Evolutionary conservation across 2,329 filamentous ascomycete genomes (phyloP).

Genomic region (Cucurbitaria berberidis): DNA sequence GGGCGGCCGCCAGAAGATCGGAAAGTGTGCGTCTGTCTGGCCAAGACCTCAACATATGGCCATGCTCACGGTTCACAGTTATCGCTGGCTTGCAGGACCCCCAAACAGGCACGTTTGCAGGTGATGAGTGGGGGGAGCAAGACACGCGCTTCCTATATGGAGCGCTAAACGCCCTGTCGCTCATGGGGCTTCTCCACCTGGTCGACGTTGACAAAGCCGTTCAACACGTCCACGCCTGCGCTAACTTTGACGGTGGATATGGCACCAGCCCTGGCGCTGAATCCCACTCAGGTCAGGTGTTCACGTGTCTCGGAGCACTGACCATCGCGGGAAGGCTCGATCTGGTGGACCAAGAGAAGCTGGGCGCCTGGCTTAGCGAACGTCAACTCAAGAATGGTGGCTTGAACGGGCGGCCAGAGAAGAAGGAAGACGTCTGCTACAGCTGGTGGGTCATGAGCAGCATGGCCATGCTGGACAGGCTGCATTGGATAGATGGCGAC

Average conservation of each 20-base stretch:
- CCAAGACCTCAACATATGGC: slow-evolving; percentile 1
- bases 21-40: slow-evolving; percentile 69
- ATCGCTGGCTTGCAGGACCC: slow-evolving; percentile 82
- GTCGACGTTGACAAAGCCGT: slow-evolving; percentile 84
- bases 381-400: slow-evolving; percentile 86
- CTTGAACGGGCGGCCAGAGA: slow-evolving; percentile 92
- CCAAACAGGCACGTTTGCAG: slow-evolving; percentile 84
- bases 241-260: slow-evolving; percentile 94
- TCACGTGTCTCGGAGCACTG: slow-evolving; percentile 88
- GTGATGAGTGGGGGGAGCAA: slow-evolving; percentile 95
- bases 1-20: slow-evolving; percentile 73
- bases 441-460: slow-evolving; percentile 98
- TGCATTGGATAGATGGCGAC: slow-evolving; percentile 90
- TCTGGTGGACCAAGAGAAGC: slow-evolving; percentile 78
- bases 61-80: slow-evolving; percentile 56
- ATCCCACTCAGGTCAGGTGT: slow-evolving; percentile 93
- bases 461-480: slow-evolving; percentile 82
- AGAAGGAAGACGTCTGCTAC: slow-evolving; percentile 96
- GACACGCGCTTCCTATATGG: slow-evolving; percentile 95
- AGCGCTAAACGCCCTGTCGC: slow-evolving; percentile 85
- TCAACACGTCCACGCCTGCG: slow-evolving; percentile 77
- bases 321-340: slow-evolving; percentile 83
- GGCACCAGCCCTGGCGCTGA: slow-evolving; percentile 89
- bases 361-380: slow-evolving; percentile 92
- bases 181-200: slow-evolving; percentile 74